Percentiles rank a stretch among this genome's conserved stretches.
Evolutionary conservation across 1,284 basidiomycete genomes (phyloP).

Genomic region (Rhodotorula sp.): DNA sequence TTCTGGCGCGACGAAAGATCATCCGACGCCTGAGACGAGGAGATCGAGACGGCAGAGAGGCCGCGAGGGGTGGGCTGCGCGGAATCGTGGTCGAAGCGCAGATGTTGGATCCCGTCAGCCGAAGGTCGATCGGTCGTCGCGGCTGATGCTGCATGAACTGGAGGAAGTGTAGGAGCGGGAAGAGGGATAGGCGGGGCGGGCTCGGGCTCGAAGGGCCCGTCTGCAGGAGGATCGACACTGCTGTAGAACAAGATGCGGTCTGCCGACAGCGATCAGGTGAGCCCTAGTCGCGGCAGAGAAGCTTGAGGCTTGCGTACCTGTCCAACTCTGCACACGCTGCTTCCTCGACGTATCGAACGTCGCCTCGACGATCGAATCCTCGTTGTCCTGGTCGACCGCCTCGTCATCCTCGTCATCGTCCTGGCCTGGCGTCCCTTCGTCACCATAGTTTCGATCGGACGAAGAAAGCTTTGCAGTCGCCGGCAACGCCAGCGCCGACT

Average conservation of each 20-base stretch:
- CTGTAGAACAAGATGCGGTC: slow-evolving; percentile 35
- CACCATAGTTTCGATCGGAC: no score
- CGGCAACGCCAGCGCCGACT: slow-evolving; percentile 25
- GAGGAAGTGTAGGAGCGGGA: neutral
- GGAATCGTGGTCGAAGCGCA: slow-evolving; percentile 13
- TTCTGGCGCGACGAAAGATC: neutral
- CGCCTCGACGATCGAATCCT: slow-evolving; percentile 9
- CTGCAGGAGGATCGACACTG: slow-evolving; percentile 8
- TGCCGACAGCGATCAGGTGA: neutral
- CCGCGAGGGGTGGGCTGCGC: neutral
- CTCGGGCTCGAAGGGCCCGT: neutral
- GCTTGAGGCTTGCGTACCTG: neutral
- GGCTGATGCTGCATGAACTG: neutral
- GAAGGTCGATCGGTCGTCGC: neutral
- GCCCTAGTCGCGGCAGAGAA: neutral
- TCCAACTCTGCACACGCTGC: slow-evolving; percentile 45
- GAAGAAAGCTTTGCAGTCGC: neutral
- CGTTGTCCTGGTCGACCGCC: neutral
- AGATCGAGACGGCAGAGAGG: slow-evolving; percentile 5
- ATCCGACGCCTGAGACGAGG: neutral
- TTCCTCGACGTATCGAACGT: slow-evolving; percentile 42
- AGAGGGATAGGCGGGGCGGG: neutral
- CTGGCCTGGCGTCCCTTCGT: no score
- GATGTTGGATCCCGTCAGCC: slow-evolving; percentile 11
- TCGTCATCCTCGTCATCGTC: neutral